Conservation (phyloP, 2,329 filamentous ascomycete species). For the Diplodia seriata region DNA sequence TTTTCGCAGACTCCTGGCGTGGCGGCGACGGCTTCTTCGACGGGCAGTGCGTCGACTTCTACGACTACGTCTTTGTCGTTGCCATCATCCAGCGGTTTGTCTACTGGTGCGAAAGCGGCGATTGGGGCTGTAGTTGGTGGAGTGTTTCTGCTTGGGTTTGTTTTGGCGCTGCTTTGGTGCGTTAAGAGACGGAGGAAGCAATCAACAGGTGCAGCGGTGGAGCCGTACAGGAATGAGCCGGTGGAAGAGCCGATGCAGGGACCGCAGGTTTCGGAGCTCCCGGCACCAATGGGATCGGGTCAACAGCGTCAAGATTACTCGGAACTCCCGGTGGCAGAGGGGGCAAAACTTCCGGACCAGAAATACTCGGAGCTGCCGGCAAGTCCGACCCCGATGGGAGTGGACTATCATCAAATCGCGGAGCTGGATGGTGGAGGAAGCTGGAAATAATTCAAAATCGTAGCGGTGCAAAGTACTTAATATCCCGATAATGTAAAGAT, state of each 20-base stretch:
- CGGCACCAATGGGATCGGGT: not conserved
- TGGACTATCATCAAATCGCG: too few species aligned
- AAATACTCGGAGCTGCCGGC: too few species aligned
- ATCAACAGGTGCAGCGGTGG: not conserved
- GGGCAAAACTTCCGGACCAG: too few species aligned
- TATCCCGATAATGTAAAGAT: too few species aligned
- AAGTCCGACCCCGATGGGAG: too few species aligned
- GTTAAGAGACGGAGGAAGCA: not conserved
- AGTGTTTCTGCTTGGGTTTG: not conserved
- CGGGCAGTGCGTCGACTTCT: not conserved
- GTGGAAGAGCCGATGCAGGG: not conserved
- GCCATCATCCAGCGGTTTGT: slow-evolving; percentile 4
- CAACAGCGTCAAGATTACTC: too few species aligned
- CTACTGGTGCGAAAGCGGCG: slow-evolving; percentile 13
- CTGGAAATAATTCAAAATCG: too few species aligned
- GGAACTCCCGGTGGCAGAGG: not conserved
- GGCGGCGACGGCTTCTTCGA: not conserved
- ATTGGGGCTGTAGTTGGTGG: slow-evolving; percentile 24
- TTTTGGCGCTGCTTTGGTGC: not conserved
- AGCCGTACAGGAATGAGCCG: not conserved
- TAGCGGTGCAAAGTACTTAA: too few species aligned
- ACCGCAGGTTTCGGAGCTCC: not conserved
- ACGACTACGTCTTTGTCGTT: not conserved
- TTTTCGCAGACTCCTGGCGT: not conserved
- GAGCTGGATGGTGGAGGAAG: too few species aligned